Conservation (phyloP, 2,329 filamentous ascomycete genomes). For the Cercospora janseana region DNA sequence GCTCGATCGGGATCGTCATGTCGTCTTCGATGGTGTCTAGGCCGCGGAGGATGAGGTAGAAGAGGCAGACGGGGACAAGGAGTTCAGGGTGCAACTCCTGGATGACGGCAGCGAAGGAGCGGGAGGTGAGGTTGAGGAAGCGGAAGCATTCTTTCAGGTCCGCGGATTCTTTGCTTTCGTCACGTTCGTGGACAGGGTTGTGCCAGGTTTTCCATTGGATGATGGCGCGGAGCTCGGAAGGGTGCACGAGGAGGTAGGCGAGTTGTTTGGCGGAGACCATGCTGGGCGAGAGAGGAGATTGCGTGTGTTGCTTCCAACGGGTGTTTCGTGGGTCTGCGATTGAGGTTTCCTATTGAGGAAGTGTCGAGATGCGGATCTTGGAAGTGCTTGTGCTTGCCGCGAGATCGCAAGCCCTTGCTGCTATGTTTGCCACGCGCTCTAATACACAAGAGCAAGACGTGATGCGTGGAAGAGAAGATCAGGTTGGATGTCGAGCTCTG, state of each 20-base stretch:
- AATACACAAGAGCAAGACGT: too few species aligned
- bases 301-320: neutral
- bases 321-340: neutral
- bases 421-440: too few species aligned
- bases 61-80: constrained; percentile 80
- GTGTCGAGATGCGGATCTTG: too few species aligned
- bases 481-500: too few species aligned
- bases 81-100: constrained; percentile 94
- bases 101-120: constrained; percentile 90
- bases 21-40: constrained; percentile 99
- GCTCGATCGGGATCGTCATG: constrained; percentile 79
- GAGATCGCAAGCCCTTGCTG: too few species aligned
- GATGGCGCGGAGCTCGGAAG: constrained; percentile 39
- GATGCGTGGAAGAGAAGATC: too few species aligned
- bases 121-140: constrained; percentile 81
- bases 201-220: constrained; percentile 77
- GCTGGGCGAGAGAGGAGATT: constrained; percentile 12
- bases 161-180: constrained; percentile 69
- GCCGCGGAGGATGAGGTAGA: constrained; percentile 89
- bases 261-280: constrained; percentile 36
- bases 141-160: constrained; percentile 81
- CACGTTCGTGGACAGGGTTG: constrained; percentile 82
- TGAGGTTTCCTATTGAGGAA: neutral
- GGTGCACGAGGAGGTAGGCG: constrained; percentile 39
- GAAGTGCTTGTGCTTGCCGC: too few species aligned